Evolutionary conservation across 345 rosid species (phyloP), one percentile per base, ranked within the genome.

Genomic region (Populus euphratica): DNA sequence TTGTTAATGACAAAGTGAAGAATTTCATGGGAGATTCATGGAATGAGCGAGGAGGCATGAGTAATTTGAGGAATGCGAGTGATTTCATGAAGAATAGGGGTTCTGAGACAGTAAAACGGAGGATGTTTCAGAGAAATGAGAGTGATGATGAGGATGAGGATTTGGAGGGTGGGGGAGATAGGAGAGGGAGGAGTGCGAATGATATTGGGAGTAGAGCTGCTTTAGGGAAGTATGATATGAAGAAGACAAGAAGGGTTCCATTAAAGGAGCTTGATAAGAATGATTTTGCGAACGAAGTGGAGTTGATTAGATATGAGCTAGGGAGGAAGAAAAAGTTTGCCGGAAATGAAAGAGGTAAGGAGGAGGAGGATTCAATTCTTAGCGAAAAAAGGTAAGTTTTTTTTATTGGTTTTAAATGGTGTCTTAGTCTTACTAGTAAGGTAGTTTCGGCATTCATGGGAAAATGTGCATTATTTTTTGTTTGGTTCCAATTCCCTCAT

Each of bases 181-280:
- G 41, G 73, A 85, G 87, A 73, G 79, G 88, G 87, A 85, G 77
- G 50, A 88, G 88, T 75, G 69, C 83, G 80, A 88, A 76, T 84
- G 89, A 66, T 77, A 81, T 85, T 6, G 94, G 97, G 27, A 88
- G 97, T 76, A 89, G 89, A 13, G 93, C 97, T 12, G 85, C 98
- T 4, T 85, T 92, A 70, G 97, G 93, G 25, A 90, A 87, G 73
- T 88, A 89, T 72, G 99, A 91, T 87, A 16, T 82, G 84, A 96
- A 89, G 83, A 76, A 81, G 69, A 91, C 77, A 2, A 94, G 84
- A 82, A 90, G 97, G 83, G 91, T 91, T 33, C 89, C 92, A 0
- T 76, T 88, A 39, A 89, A 89, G 83, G 85, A 74, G 27, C 78
- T 86, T 11, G 94, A 89, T 52, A 80, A 89, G 78, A 74, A 68